Evolutionary conservation across 2,329 filamentous ascomycete species (phyloP).

Genomic region (Penicillium sp.): DNA sequence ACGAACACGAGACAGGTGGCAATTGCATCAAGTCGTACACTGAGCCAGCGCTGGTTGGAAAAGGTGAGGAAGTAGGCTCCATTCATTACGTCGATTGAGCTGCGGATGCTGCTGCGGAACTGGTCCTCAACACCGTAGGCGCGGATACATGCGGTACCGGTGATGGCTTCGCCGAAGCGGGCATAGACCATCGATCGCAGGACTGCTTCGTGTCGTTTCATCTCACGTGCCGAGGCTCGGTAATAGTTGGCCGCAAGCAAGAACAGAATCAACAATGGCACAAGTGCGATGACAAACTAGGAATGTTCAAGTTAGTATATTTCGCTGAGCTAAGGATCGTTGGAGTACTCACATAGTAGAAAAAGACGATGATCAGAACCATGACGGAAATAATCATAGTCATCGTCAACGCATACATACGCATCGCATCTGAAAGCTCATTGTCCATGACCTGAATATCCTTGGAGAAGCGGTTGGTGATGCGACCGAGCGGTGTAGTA

Average conservation of each 20-base stretch:
- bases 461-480: slow-evolving; percentile 92
- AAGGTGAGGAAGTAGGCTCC: slow-evolving; percentile 92
- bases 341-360: slow-evolving; percentile 59
- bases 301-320: slow-evolving; percentile 2
- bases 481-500: slow-evolving; percentile 88
- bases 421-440: slow-evolving; percentile 77
- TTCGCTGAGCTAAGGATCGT: not conserved
- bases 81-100: slow-evolving; percentile 84
- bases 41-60: slow-evolving; percentile 91
- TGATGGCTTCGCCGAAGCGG: slow-evolving; percentile 84
- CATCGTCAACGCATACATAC: slow-evolving; percentile 86
- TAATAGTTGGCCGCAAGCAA: slow-evolving; percentile 82
- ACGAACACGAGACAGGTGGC: slow-evolving; percentile 81
- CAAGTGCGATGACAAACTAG: slow-evolving; percentile 64
- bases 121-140: slow-evolving; percentile 78
- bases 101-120: slow-evolving; percentile 66
- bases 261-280: slow-evolving; percentile 70
- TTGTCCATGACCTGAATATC: slow-evolving; percentile 98
- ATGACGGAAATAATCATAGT: slow-evolving; percentile 80
- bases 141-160: slow-evolving; percentile 70
- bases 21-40: slow-evolving; percentile 75
- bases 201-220: slow-evolving; percentile 90
- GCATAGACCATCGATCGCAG: slow-evolving; percentile 84
- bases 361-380: slow-evolving; percentile 87
- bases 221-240: slow-evolving; percentile 81